phyloP scores from a whole-genome alignment of 768 basidiomycete genomes.

The Hirschioporus abietinus region DNA sequence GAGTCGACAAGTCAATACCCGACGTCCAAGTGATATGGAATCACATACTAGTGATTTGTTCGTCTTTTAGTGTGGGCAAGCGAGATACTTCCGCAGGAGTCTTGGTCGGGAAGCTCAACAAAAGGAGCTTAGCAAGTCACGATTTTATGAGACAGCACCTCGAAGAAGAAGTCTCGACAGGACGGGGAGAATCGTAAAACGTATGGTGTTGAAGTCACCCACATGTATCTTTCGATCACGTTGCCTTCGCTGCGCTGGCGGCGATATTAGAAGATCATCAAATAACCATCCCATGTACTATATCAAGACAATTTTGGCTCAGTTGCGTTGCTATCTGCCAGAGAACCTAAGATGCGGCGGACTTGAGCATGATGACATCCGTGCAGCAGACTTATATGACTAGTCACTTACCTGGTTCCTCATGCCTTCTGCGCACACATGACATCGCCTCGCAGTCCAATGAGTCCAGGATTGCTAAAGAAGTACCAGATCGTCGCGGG shows the following conservation, averaged over 20 bases:
- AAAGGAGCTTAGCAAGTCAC: background rate
- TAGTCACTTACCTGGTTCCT: background rate
- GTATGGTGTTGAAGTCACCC: background rate
- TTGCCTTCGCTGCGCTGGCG: background rate
- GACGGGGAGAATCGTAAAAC: background rate
- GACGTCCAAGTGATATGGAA: too few relatives aligned
- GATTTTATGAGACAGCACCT: background rate
- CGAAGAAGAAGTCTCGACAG: background rate
- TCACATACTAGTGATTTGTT: background rate
- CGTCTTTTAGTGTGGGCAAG: background rate
- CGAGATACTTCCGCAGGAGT: background rate
- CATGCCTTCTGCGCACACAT: background rate
- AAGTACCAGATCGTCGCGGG: background rate
- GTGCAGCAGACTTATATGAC: background rate
- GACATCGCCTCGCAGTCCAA: background rate
- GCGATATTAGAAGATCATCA: background rate
- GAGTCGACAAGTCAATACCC: background rate
- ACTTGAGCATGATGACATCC: background rate
- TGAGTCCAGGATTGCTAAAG: background rate
- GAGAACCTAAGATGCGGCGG: background rate
- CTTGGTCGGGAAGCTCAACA: background rate
- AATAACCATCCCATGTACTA: background rate
- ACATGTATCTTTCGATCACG: background rate
- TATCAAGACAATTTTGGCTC: background rate
- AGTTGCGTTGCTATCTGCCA: background rate